Conservation (phyloP, 1,139 yeast species). For the Kodamaea arcana region DNA sequence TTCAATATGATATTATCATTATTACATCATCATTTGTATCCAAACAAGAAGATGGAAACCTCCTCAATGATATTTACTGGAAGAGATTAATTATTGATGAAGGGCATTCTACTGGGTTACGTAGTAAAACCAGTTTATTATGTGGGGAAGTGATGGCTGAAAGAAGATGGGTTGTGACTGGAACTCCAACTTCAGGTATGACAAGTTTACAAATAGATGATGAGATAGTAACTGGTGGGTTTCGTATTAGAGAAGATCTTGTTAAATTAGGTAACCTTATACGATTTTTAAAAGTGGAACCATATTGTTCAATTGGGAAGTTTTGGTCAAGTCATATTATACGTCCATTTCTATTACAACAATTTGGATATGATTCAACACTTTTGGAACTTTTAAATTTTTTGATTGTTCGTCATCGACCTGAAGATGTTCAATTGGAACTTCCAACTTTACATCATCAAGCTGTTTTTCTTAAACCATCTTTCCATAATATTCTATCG, state of each 20-base stretch:
- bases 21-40: conserved; percentile 47
- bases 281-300: conserved; percentile 56
- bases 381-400: conserved; percentile 40
- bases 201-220: conserved; percentile 57
- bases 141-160: conserved; percentile 52
- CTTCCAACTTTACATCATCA: conserved; percentile 59
- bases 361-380: conserved; percentile 38
- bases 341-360: conserved; percentile 40
- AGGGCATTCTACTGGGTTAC: conserved; percentile 61
- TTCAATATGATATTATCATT: conserved; percentile 50
- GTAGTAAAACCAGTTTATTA: conserved; percentile 41
- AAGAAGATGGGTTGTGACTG: conserved; percentile 69
- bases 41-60: conserved; percentile 28
- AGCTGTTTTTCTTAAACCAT: conserved; percentile 56
- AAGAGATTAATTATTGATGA: conserved; percentile 70
- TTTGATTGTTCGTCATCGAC: conserved; percentile 53
- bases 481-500: conserved; percentile 56
- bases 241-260: conserved; percentile 47
- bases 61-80: conserved; percentile 51
- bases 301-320: conserved; percentile 46
- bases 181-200: conserved; percentile 71
- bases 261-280: conserved; percentile 50
- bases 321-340: conserved; percentile 47
- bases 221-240: conserved; percentile 31
- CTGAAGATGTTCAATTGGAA: conserved; percentile 47